Base-by-base conservation (phyloP, 768 basidiomycete species). In the Naematelia aurantialba region DNA sequence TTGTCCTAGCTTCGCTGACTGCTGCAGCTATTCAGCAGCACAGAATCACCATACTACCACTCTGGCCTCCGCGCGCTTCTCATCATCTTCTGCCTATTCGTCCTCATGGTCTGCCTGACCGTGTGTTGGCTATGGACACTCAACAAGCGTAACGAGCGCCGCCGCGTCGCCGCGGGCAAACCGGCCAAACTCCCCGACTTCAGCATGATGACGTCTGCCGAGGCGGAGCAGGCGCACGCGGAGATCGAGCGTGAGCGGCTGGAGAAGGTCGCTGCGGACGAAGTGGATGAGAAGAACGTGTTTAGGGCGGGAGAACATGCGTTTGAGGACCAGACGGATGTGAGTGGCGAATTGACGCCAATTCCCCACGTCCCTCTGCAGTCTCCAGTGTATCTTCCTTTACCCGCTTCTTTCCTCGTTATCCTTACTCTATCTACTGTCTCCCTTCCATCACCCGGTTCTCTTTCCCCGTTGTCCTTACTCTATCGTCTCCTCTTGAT, bases 141-240 rank as follows among this genome's bases (percentile, higher is more conserved):
- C 34, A 76, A 74, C 74, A 69, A 65, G 56, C 48, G 52, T 19
- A 70, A 74, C 56, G 67, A 64, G 52, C 61, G 62, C 55, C 55
- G 66, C 53, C 66, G 75, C 34, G 68, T 74, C 26, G 49, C 51
- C 2, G 52, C 61, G 52, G 75, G 75, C 19, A 73, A 70, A 59
- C 72, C 68, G 2, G 75, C 75, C 49, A 70, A 67, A 55, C 21
- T 76, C 4, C 39, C 59, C 39, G 69, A 72, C 31, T 24, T 44
- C 17, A 68, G 65, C 2, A 70, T 69, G 68, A 39, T 39, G 34
- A 39, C 34, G 8, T 39, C 34, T 8, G 34, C 8, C 17, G 34
- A 39, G 17, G 34, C 34, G 17, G 34, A 39, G 34, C 8, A 17
- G 34, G 17, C 34, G 8, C 8, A 17, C 8, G 34, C 34, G 8